Evolutionary conservation across 176 grass and related monocot genomes (phyloP), one percentile per base, ranked within the genome.

Genomic region (Raddia guianensis): DNA sequence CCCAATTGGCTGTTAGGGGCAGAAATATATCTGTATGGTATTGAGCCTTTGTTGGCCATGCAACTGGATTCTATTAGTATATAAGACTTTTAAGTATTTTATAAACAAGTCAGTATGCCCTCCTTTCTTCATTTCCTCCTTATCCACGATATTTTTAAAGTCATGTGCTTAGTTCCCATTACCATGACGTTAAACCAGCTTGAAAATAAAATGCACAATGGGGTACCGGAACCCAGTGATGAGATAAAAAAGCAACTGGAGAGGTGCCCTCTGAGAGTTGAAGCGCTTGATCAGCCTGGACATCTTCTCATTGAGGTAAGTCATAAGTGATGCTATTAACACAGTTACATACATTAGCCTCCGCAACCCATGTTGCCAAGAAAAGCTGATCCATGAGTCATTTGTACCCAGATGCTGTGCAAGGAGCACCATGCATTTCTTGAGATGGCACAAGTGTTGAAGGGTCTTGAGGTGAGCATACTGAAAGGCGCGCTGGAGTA

Each of bases 241-340:
- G 46, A 73, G 57, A 65, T 43, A 18, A 78, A 81, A 49, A 78
- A 50, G 20, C 82, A 90, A 69, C 9, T 77, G 68, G 74, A 87
- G 48, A 72, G 40, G 45, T 77, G 74, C 58, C 91, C 94, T 43
- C 50, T 94, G 33, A 91, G 86, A 79, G 84, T 93, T 74, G 82
- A 97, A 90, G 72, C 88, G 71, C 82, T 97, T 21, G 79, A 94
- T 78, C 67, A 86, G 37, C 86, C 89, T 73, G 89, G 85, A 5
- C 86, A 91, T 73, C 84, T 97, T 72, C 87, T 97, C 54, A 85
- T 94, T 37, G 89, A 97, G 89, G 94, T 88, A 87, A 51, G 11
- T 35, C 57, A 10, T 88, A 87, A 51, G 11, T 35, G 66, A 10
- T 50, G 21, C 7, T 40, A 40, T 1, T 40, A 40, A 2, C 37